These are phyloP conservation scores for Fusarium tricinctum DNA, from an alignment of 2,329 filamentous ascomycete species.

Conservation along the genomic window DNA sequence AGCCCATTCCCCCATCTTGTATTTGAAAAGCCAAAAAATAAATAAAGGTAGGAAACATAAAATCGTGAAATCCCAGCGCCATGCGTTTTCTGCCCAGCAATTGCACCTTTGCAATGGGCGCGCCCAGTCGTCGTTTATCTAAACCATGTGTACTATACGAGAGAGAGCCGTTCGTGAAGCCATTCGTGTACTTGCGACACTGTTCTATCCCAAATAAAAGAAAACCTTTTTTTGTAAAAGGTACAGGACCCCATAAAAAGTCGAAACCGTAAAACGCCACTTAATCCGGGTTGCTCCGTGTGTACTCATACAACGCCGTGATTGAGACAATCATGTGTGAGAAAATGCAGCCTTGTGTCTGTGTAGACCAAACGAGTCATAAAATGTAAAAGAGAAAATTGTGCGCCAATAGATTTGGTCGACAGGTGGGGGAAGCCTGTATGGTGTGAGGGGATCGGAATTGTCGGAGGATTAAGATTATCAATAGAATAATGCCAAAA, in stretches of 20 bases:
- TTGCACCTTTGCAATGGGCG: conserved; percentile 24
- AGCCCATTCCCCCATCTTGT: conserved; percentile 14
- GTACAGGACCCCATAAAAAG: conserved; percentile 3
- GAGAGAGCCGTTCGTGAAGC: conserved; percentile 42
- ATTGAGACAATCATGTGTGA: conserved; percentile 22
- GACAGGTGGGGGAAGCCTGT: conserved; percentile 1
- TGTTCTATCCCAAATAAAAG: conserved; percentile 24
- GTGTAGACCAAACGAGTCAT: conserved; percentile 5
- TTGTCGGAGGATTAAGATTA: conserved; percentile 45
- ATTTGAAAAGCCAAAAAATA: conserved; percentile 16
- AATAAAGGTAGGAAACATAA: conserved; percentile 33
- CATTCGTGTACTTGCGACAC: conserved; percentile 47
- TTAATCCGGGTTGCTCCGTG: conserved; percentile 29
- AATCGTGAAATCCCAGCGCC: conserved; percentile 44
- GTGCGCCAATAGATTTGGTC: conserved; percentile 21
- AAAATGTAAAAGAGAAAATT: conserved; percentile 11
- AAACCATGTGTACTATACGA: conserved; percentile 32
- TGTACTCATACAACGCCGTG: conserved; percentile 46
- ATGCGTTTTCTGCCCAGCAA: conserved; percentile 40
- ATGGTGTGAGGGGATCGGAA: background rate
- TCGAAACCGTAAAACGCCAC: conserved; percentile 35
- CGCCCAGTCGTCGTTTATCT: conserved; percentile 48
- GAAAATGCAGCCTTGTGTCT: conserved; percentile 27
- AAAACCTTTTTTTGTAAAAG: conserved; percentile 27
- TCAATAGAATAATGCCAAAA: conserved; percentile 33